These are phyloP conservation scores for Rachicladosporium sp. DNA, from an alignment of 2,329 filamentous ascomycete species.

Conservation along the genomic window DNA sequence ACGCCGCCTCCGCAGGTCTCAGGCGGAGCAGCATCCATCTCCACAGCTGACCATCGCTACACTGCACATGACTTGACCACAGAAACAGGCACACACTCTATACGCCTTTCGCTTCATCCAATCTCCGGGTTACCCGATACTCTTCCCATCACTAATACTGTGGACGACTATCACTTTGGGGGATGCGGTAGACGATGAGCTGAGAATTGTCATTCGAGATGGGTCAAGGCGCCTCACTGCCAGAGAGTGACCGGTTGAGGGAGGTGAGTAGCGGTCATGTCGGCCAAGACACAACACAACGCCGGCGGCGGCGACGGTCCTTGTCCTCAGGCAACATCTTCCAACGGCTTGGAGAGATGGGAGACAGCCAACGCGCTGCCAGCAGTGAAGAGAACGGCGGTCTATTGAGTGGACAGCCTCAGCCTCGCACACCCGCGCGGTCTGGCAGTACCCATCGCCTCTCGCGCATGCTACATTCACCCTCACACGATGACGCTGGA, in stretches of 20 bases:
- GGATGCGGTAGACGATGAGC: too few relatives aligned
- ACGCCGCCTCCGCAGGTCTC: too few relatives aligned
- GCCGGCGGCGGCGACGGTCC: conserved; percentile 2
- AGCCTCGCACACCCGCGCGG: conserved; percentile 7
- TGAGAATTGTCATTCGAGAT: conserved; percentile 7
- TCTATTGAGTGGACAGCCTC: conserved; percentile 1
- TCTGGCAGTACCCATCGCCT: conserved; percentile 14
- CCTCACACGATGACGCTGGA: conserved; percentile 4
- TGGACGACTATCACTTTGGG: too few relatives aligned
- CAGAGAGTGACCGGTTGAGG: conserved; percentile 5
- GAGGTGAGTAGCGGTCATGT: not conserved
- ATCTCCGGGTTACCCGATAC: too few relatives aligned
- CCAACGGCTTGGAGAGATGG: not conserved
- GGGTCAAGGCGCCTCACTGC: conserved; percentile 22
- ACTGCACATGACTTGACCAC: too few relatives aligned
- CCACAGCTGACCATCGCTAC: too few relatives aligned
- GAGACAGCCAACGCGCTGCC: not conserved
- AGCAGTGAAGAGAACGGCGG: conserved; percentile 2
- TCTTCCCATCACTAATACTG: too few relatives aligned
- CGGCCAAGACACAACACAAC: not conserved
- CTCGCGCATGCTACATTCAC: conserved; percentile 20
- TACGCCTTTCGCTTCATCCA: too few relatives aligned
- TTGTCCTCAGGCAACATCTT: conserved; percentile 3
- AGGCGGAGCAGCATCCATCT: too few relatives aligned
- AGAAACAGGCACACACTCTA: too few relatives aligned